Base-by-base conservation (phyloP, 2,329 filamentous ascomycete genomes). In the Exophiala viscosa region DNA sequence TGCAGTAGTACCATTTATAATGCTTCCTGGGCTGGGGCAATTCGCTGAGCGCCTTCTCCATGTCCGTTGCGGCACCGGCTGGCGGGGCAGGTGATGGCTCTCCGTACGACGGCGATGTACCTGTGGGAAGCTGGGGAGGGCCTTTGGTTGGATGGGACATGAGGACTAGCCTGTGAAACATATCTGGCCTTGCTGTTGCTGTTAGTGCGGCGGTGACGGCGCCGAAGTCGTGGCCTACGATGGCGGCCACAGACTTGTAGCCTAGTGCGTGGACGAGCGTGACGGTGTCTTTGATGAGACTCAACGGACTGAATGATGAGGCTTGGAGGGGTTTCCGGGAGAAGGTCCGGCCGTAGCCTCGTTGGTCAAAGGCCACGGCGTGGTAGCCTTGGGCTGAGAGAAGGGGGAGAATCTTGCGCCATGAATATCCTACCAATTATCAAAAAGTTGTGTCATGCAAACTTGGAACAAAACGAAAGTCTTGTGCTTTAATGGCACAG, bases 201-300 rank as follows among this genome's bases (percentile, higher is more conserved):
- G 79, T 79, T 70, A 80, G 75, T 13, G 80, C 76, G 0, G 81
- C 78, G 2, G 77, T 76, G 2, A 86, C 78, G 5, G 78, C 84
- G 5, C 85, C 85, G 52, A 84, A 84, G 66, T 87, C 84, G 63
- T 87, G 84, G 2, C 85, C 84, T 1, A 86, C 74, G 28, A 87
- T 74, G 62, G 81, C 82, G 42, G 73, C 67, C 2, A 83, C 82
- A 9, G 76, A 68, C 9, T 69, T 70, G 62, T 86, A 84, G 0
- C 83, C 83, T 11, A 88, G 67, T 0, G 77, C 79, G 60, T 82
- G 73, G 0, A 86, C 78, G 3, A 87, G 71, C 9, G 80, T 75
- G 1, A 87, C 73, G 2, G 83, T 72, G 62, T 88, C 84, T 14
- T 81, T 78, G 28, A 85, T 79, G 0, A 86, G 70, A 14, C 76